Evolutionary conservation across 129 eudicot genomes (phyloP).

Genomic region (Centella asiatica): DNA sequence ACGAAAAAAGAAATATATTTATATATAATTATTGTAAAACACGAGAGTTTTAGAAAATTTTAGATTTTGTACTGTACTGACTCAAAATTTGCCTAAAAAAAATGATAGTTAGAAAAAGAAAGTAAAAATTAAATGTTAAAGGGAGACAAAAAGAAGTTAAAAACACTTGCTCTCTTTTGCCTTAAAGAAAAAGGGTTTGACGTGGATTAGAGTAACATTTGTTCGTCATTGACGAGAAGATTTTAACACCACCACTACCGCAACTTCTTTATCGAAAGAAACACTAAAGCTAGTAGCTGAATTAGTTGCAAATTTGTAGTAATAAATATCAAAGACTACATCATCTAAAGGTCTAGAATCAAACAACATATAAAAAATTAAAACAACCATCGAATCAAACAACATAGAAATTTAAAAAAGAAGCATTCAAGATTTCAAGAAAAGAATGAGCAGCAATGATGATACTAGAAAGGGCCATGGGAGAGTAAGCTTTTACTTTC

Average conservation of each 20-base stretch:
- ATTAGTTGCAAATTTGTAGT: constrained; percentile 11
- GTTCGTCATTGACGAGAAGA: constrained; percentile 15
- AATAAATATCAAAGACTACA: neutral
- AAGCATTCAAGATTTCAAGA: neutral
- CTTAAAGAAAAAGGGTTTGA: constrained; percentile 39
- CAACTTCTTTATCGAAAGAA: constrained; percentile 19
- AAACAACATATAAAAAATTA: neutral
- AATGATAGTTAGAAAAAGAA: too few relatives aligned
- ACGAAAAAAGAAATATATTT: too few relatives aligned
- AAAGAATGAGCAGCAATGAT: constrained; percentile 10
- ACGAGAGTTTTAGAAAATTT: too few relatives aligned
- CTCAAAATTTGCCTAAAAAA: too few relatives aligned
- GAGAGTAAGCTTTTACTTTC: constrained; percentile 20
- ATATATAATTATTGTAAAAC: too few relatives aligned
- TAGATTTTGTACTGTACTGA: too few relatives aligned
- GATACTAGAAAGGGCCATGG: constrained; percentile 7
- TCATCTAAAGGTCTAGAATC: neutral
- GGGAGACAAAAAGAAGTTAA: constrained; percentile 7
- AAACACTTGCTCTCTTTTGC: too few relatives aligned
- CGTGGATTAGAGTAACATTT: constrained; percentile 26
- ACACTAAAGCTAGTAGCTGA: constrained; percentile 13
- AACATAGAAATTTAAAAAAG: neutral
- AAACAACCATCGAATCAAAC: neutral
- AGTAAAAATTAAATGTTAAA: constrained; percentile 12
- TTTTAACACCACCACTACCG: too few relatives aligned